phyloP scores from a whole-genome alignment of 2,329 filamentous ascomycete genomes.

The Aspergillus sp. region DNA sequence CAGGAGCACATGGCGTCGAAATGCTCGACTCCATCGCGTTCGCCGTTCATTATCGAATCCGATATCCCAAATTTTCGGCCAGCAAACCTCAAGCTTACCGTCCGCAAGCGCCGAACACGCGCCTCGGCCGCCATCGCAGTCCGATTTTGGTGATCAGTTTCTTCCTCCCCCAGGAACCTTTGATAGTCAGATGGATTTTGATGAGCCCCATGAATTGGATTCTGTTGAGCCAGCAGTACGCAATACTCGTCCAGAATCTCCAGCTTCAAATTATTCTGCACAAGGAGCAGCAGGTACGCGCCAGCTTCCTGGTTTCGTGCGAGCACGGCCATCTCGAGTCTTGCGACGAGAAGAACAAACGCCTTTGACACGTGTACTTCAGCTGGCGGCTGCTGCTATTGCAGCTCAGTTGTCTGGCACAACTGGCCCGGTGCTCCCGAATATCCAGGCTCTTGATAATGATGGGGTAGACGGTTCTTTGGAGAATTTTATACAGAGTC shows the following conservation, averaged over 20 bases:
- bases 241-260: constrained; percentile 20
- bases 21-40: constrained; percentile 34
- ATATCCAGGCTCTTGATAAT: constrained; percentile 47
- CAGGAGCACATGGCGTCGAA: constrained; percentile 33
- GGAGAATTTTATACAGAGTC: constrained; percentile 54
- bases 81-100: constrained; percentile 20
- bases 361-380: constrained; percentile 53
- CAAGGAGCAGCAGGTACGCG: constrained; percentile 27
- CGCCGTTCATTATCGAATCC: constrained; percentile 37
- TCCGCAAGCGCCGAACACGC: constrained; percentile 18
- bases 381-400: constrained; percentile 56
- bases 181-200: constrained; percentile 35
- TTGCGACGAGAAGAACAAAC: constrained; percentile 53
- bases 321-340: constrained; percentile 47
- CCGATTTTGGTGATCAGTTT: constrained; percentile 26
- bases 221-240: constrained; percentile 33
- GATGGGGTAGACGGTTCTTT: constrained; percentile 55
- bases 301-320: constrained; percentile 36
- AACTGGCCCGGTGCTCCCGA: constrained; percentile 47
- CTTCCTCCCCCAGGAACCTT: constrained; percentile 30
- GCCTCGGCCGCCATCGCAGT: constrained; percentile 21
- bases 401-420: constrained; percentile 58
- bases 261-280: constrained; percentile 18
- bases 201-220: constrained; percentile 35
- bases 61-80: constrained; percentile 39